Base-by-base conservation (phyloP, 257 asterid species). In the Verbena officinalis region DNA sequence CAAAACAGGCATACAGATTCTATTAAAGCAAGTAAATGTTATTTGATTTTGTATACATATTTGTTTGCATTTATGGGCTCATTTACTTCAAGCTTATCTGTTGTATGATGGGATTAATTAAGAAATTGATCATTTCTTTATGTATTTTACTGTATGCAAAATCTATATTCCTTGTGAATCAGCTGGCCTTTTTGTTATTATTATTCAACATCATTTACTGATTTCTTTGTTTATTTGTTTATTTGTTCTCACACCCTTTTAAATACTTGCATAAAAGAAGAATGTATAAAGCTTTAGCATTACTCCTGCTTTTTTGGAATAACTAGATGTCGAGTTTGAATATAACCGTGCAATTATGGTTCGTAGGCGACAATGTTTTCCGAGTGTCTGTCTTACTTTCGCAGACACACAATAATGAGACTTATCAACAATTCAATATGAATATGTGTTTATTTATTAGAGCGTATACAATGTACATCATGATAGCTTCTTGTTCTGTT, bases 31-130 rank as follows among this genome's bases (percentile, higher is more conserved):
- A 56, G 45, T 40, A 20, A n/a, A 44, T 8, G 15, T 23, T 40
- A 19, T 48, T 14, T 33, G 51, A 49, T 23, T 31, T 33, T 56
- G 52, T 57, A 6, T 59, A 15, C 38, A 58, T 4, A 38, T 51
- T 27, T 56, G 45, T 59, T 56, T 39, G 58, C 55, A 74, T 68
- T 68, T 63, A 68, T 56, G 57, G 57, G 46, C 64, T 63, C 53
- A 68, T 30, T 62, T 20, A 63, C 33, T 57, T 50, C 1, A 74
- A 21, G 54, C 23, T 55, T 55, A 46, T 67, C 64, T 44, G 55
- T 36, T 67, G 68, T 33, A 27, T 54, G 24, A 61, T 45, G 56
- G 52, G 46, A 62, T 68, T 60, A 24, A 44, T 31, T 19, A 24
- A 38, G 49, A 30, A 36, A 43, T 53, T 43, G 22, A 27, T 46